Conservation (phyloP, 257 asterid genomes). For the Thymus quinquecostatus region DNA sequence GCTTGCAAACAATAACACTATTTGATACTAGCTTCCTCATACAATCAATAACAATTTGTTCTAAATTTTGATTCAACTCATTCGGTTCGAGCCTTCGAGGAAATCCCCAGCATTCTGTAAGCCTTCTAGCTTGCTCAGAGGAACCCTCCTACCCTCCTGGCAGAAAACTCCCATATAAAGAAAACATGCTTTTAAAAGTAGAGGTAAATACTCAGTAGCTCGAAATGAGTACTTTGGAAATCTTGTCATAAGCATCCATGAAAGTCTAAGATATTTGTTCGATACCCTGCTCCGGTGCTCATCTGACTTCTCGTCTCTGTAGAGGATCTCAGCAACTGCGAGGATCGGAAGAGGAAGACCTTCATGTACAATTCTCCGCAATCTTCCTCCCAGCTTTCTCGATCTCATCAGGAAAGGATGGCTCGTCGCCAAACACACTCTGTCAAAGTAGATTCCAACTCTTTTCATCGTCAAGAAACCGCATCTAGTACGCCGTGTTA, state of each 20-base stretch:
- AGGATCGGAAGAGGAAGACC: slow-evolving; percentile 37
- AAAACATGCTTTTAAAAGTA: slow-evolving; percentile 18
- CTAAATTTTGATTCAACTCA: background rate
- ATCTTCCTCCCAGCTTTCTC: slow-evolving; percentile 28
- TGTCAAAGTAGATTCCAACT: background rate
- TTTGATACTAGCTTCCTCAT: background rate
- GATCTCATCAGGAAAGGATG: background rate
- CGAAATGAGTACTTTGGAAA: background rate
- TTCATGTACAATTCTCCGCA: background rate
- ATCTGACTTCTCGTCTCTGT: background rate
- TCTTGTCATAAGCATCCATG: slow-evolving; percentile 10
- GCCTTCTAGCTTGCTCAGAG: background rate
- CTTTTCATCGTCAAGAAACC: background rate
- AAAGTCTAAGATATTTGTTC: background rate
- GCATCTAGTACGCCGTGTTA: background rate
- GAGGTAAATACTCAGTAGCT: slow-evolving; percentile 27
- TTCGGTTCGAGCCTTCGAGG: background rate
- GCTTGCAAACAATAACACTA: background rate
- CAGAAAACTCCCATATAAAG: slow-evolving; percentile 12
- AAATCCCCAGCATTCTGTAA: slow-evolving; percentile 26
- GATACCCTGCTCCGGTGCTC: slow-evolving; percentile 27
- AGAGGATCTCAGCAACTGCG: slow-evolving; percentile 28
- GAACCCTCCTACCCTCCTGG: background rate
- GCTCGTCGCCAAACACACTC: background rate
- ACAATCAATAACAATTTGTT: background rate